Conservation (phyloP, 257 asterid species). For the Linaria vulgaris region DNA sequence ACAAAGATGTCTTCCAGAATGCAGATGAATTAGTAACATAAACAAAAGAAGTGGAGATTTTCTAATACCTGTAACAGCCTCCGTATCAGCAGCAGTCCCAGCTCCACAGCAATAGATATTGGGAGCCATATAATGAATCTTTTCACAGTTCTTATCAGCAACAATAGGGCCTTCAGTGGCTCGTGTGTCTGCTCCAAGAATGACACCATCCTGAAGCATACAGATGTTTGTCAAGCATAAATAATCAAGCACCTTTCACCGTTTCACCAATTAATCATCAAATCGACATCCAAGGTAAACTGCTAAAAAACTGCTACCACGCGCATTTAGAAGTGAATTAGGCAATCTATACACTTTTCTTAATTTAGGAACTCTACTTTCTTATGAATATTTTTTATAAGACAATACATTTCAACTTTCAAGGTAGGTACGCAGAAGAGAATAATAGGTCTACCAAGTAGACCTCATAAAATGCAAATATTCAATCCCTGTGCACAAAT, state of each 20-base stretch:
- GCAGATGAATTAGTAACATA: slow-evolving; percentile 1
- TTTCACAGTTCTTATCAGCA: slow-evolving; percentile 65
- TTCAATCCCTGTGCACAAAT: background rate
- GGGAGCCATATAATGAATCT: slow-evolving; percentile 59
- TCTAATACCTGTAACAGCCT: slow-evolving; percentile 68
- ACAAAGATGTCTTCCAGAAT: background rate
- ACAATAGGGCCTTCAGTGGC: slow-evolving; percentile 77
- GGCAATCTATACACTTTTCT: background rate
- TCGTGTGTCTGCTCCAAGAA: slow-evolving; percentile 76
- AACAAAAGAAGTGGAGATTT: background rate
- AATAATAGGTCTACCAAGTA: background rate
- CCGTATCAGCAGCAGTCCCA: slow-evolving; percentile 97
- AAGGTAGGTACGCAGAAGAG: background rate
- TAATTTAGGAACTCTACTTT: background rate
- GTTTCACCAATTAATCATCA: background rate
- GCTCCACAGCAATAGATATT: slow-evolving; percentile 58
- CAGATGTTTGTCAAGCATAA: background rate
- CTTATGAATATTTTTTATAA: background rate
- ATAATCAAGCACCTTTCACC: background rate
- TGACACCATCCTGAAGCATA: slow-evolving; percentile 59
- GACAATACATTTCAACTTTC: background rate
- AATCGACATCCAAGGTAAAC: background rate
- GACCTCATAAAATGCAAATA: background rate
- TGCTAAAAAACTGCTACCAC: background rate
- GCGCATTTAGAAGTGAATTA: background rate